A percentile compares a stretch with the other conserved stretches of the same genome.
phyloP scores from a whole-genome alignment of 1,139 yeast species.

The Blastobotrys proliferans region DNA sequence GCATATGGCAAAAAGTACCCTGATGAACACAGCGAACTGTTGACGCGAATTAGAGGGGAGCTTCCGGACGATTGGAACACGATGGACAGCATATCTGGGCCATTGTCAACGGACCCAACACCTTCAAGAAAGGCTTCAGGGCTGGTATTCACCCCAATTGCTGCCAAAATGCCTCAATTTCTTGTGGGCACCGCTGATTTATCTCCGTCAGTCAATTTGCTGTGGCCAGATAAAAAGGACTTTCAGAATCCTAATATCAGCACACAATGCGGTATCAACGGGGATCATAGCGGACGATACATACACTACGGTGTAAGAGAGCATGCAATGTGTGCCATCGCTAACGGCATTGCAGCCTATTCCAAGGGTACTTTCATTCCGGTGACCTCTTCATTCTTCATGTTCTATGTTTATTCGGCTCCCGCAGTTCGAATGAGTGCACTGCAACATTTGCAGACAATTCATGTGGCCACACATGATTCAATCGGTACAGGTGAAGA shows the following conservation, averaged over 20 bases:
- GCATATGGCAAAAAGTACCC: constrained; percentile 63
- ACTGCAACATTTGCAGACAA: constrained; percentile 32
- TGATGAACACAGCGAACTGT: constrained; percentile 63
- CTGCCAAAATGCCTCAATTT: constrained; percentile 63
- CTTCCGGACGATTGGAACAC: constrained; percentile 63
- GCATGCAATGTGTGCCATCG: constrained; percentile 39
- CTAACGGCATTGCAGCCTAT: constrained; percentile 41
- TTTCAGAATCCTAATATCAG: no score
- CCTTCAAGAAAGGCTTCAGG: constrained; percentile 70
- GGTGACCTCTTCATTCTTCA: constrained; percentile 38
- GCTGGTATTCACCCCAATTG: constrained; percentile 56
- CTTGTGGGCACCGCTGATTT: constrained; percentile 93
- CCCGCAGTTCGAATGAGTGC: constrained; percentile 40
- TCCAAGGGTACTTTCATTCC: constrained; percentile 37
- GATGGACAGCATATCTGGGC: no score
- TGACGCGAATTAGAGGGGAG: constrained; percentile 70
- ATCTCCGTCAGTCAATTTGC: constrained; percentile 85
- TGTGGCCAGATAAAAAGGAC: no score
- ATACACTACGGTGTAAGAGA: constrained; percentile 39
- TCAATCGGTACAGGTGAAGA: constrained; percentile 41
- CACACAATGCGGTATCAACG: no score
- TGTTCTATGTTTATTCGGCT: constrained; percentile 40
- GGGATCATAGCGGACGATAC: constrained; percentile 47
- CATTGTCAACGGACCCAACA: no score
- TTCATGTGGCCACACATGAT: constrained; percentile 41